These are phyloP conservation scores for Aspergillus taichungensis DNA, from an alignment of 495 filamentous ascomycete genomes.

Conservation along the genomic window DNA sequence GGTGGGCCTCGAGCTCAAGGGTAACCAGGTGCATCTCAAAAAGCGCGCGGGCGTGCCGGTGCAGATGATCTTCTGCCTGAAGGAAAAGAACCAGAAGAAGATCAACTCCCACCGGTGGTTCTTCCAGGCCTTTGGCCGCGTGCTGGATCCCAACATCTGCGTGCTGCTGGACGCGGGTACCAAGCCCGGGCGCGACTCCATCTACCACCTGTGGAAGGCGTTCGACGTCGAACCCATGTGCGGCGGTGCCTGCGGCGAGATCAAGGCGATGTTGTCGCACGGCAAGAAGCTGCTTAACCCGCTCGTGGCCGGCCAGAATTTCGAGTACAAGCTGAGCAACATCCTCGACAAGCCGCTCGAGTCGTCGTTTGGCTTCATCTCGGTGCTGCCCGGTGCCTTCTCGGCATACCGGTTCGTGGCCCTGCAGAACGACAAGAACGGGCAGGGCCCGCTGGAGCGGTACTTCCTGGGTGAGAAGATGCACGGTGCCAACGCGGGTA, in stretches of 20 bases:
- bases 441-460: slow-evolving; percentile 85
- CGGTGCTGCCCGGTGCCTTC: slow-evolving; percentile 93
- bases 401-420: slow-evolving; percentile 94
- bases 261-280: slow-evolving; percentile 95
- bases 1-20: slow-evolving; percentile 78
- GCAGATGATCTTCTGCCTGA: slow-evolving; percentile 96
- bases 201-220: slow-evolving; percentile 97
- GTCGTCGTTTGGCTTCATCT: slow-evolving; percentile 96
- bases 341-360: slow-evolving; percentile 98
- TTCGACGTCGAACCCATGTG: slow-evolving; percentile 98
- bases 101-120: slow-evolving; percentile 99
- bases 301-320: slow-evolving; percentile 93
- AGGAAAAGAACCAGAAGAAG: slow-evolving; percentile 99
- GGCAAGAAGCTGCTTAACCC: slow-evolving; percentile 90
- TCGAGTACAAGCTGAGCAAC: slow-evolving; percentile 99
- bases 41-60: slow-evolving; percentile 69
- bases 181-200: slow-evolving; percentile 81
- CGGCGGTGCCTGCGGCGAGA: slow-evolving; percentile 95
- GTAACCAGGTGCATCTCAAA: slow-evolving; percentile 74
- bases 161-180: slow-evolving; percentile 96
- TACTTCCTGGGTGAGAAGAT: slow-evolving; percentile 98
- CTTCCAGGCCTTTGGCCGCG: slow-evolving; percentile 92
- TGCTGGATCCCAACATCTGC: slow-evolving; percentile 92
- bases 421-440: slow-evolving; percentile 92
- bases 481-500: slow-evolving; percentile 89